Evolutionary conservation across 441 rosid genomes (phyloP).

Genomic region (Croton setiger): DNA sequence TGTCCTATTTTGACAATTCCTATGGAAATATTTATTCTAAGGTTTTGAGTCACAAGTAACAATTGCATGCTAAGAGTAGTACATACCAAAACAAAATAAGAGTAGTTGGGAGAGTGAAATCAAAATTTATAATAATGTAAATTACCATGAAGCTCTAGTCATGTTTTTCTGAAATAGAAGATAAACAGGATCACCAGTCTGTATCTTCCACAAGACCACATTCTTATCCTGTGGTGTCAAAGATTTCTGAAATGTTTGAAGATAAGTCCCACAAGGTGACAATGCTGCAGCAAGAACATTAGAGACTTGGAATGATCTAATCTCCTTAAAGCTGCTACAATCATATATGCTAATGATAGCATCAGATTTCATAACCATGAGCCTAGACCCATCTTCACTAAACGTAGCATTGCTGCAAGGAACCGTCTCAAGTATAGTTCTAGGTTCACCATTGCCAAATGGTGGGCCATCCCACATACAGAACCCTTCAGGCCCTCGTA

Average conservation of each 20-base stretch:
- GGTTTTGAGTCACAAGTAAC: neutral
- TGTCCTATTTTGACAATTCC: neutral
- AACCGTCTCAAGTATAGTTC: slow-evolving; percentile 51
- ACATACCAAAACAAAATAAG: neutral
- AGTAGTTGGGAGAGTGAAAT: neutral
- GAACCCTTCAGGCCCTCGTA: slow-evolving; percentile 77
- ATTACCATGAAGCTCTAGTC: slow-evolving; percentile 77
- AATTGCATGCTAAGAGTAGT: neutral
- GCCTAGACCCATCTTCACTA: slow-evolving; percentile 68
- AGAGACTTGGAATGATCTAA: slow-evolving; percentile 55
- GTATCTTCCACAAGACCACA: slow-evolving; percentile 57
- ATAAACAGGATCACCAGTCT: slow-evolving; percentile 63
- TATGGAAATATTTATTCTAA: neutral
- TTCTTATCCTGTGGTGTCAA: slow-evolving; percentile 78
- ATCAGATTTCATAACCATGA: slow-evolving; percentile 61
- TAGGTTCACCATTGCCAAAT: slow-evolving; percentile 54
- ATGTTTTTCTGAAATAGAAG: slow-evolving; percentile 69
- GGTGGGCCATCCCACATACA: slow-evolving; percentile 86
- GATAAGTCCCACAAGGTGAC: slow-evolving; percentile 76
- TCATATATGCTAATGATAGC: slow-evolving; percentile 55
- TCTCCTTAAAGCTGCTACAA: slow-evolving; percentile 49
- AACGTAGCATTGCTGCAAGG: slow-evolving; percentile 58
- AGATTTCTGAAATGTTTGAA: slow-evolving; percentile 84
- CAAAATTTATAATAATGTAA: neutral
- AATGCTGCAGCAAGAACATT: slow-evolving; percentile 55